Evolutionary conservation across 495 filamentous ascomycete species (phyloP), one percentile per base, ranked within the genome.

Genomic region (Aspergillus ostianus): DNA sequence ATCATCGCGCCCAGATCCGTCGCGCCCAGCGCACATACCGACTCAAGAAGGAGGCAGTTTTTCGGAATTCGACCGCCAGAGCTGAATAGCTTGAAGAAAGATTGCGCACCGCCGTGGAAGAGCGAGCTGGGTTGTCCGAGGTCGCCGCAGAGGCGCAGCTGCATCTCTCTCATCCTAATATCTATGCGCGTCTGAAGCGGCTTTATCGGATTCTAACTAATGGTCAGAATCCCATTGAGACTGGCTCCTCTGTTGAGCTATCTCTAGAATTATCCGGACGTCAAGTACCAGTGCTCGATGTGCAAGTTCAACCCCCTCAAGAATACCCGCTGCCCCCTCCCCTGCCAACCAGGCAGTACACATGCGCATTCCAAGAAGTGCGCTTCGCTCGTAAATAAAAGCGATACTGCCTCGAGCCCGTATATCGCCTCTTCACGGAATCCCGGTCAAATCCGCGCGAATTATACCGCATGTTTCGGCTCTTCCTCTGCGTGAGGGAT

Each of bases 1-100:
- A 66, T 46, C 86, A 91, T 48, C 82, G 91, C 53, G 91, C 86
- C 7, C 91, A 95, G 73, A 90, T 95, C 56, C 85, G 91, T 29
- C 82, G 92, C 53, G 91, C 91, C 15, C 91, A 95, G 64, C 80
- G 87, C 50, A 90, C 90, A 6, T 93, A 94, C 65, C 84, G 91
- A 26, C 81, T 87, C 62, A 85, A 90, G n/a, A 93, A 93, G 69
- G 91, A 95, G 65, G 88, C 81, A 19, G 87, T 87, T 0, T 90
- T 93, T 53, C 80, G 83, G 23, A 83, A 85, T 5, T 74, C 92
- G 9, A 85, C 87, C 55, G 78, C 79, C 29, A 77, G 83, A 54
- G 87, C 91, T 18, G 71, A 83, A 45, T 78, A 82, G 17, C 80
- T 93, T 9, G 83, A 87, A 61, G 76, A 76, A 17, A 80, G 79